Evolutionary conservation across 768 basidiomycete species (phyloP), one percentile per base, ranked within the genome.

Genomic region (Austroboletus eburneus): DNA sequence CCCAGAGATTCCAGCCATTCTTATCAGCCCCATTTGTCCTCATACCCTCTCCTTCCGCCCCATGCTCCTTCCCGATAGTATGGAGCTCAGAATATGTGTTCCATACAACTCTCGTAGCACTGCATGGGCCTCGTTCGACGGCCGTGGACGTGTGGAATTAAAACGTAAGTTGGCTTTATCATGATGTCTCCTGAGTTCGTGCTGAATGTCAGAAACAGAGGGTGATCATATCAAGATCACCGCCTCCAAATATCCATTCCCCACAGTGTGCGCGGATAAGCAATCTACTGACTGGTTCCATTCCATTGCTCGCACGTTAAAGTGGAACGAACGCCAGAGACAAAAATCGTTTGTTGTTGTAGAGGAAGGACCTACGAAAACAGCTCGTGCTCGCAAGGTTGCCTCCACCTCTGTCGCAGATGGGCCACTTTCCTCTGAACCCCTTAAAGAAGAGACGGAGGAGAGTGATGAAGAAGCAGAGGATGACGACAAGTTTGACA

Each of bases 281-380:
- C 94, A 96, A 63, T 96, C 93, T 17, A 91, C 90, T 3, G 96
- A 99, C 62, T 99, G 96, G 96, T 98, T 99, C 81, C 84, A 91
- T 51, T 80, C 95, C 4, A 98, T 99, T 52, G 91, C 91, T 29
- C 80, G 96, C 20, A 99, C 95, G 9, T 74, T 99, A 40, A 95
- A 97, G 65, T 98, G 96, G 96, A 99, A 99, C 70, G 95, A 99
- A 67, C 83, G 95, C 20, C 92, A 98, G 69, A 81, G 96, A 38
- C 96, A 99, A 63, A 99, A 98, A 64, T 96, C 93, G 6, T 98
- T 98, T 56, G 96, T 98, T 35, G 90, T 99, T 17, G 91, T 99
- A 20, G 96, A 98, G 64, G 94, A 96, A 59, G 83, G 79, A 25
- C 81, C 85, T 1, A 59, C 69, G 14, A 78, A 78, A 54, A 69